Conservation (phyloP, 2,329 filamentous ascomycete species). For the Bipolaris zeicola region DNA sequence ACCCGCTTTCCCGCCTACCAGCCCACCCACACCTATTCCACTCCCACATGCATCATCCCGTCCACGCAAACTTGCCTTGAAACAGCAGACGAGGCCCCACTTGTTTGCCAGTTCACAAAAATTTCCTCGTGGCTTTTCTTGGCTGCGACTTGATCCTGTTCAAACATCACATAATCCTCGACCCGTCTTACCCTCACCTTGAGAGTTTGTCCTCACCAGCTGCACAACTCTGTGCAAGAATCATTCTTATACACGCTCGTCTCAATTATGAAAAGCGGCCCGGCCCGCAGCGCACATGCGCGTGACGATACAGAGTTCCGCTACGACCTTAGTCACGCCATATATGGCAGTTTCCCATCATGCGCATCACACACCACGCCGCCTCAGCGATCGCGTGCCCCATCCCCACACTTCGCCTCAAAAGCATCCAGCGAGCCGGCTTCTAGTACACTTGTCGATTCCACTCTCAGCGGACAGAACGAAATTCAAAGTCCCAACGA, state of each 20-base stretch:
- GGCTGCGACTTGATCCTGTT: constrained; percentile 8
- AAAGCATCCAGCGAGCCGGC: constrained; percentile 16
- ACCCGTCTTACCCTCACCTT: background rate
- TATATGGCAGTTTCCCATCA: constrained; percentile 27
- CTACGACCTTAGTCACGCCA: constrained; percentile 23
- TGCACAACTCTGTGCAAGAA: background rate
- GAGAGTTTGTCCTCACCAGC: background rate
- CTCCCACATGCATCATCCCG: background rate
- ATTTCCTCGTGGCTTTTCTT: constrained; percentile 19
- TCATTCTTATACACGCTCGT: background rate
- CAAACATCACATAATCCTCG: constrained; percentile 8
- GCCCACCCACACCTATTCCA: background rate
- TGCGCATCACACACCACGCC: constrained; percentile 19
- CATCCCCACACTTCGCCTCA: constrained; percentile 10
- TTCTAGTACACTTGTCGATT: constrained; percentile 1
- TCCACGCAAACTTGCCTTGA: constrained; percentile 4
- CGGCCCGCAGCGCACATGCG: constrained; percentile 19
- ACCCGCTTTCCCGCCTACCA: constrained; percentile 25
- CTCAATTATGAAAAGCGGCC: constrained; percentile 18
- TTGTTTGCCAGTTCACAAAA: constrained; percentile 21
- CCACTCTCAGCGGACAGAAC: background rate
- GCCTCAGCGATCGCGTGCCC: constrained; percentile 15
- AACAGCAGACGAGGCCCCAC: constrained; percentile 16
- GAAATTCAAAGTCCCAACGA: constrained; percentile 13
- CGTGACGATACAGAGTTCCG: constrained; percentile 22